A percentile compares a stretch with the other conserved stretches of the same genome.
These are phyloP conservation scores for Spencermartinsiella ligniputridi DNA, from an alignment of 1,139 yeast genomes.

Conservation along the genomic window DNA sequence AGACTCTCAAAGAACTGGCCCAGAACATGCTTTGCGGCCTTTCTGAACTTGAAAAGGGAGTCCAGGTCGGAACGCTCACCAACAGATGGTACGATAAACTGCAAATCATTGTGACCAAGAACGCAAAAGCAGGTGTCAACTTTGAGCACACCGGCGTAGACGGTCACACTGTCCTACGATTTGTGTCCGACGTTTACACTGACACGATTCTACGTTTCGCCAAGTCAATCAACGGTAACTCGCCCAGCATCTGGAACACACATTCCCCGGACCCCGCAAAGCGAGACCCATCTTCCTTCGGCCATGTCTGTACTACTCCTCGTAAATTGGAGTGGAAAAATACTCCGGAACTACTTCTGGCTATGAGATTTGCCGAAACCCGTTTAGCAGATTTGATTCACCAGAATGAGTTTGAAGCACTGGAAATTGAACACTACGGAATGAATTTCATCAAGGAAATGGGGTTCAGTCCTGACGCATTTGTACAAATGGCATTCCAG, in stretches of 20 bases:
- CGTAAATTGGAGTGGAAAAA: slow-evolving; percentile 86
- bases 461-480: slow-evolving; percentile 93
- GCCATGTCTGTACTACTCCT: slow-evolving; percentile 51
- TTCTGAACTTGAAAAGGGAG: slow-evolving; percentile 72
- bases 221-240: slow-evolving; percentile 69
- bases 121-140: slow-evolving; percentile 90
- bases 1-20: slow-evolving; percentile 62
- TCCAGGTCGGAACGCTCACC: slow-evolving; percentile 90
- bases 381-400: slow-evolving; percentile 80
- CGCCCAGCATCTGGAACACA: slow-evolving; percentile 72
- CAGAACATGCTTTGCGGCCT: slow-evolving; percentile 85
- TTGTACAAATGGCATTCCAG: slow-evolving; percentile 91
- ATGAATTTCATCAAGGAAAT: slow-evolving; percentile 72
- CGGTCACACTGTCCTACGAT: slow-evolving; percentile 87
- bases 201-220: slow-evolving; percentile 88
- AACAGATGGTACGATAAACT: slow-evolving; percentile 94
- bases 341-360: slow-evolving; percentile 69
- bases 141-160: slow-evolving; percentile 96
- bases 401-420: slow-evolving; percentile 80
- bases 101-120: slow-evolving; percentile 83
- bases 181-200: slow-evolving; percentile 85
- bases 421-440: slow-evolving; percentile 76
- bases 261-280: slow-evolving; percentile 45
- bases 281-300: slow-evolving; percentile 41
- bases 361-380: slow-evolving; percentile 88